Percentiles rank a stretch among this genome's conserved stretches.
Evolutionary conservation across 176 grass and related monocot genomes (phyloP).

Genomic region (Eleusine coracana): DNA sequence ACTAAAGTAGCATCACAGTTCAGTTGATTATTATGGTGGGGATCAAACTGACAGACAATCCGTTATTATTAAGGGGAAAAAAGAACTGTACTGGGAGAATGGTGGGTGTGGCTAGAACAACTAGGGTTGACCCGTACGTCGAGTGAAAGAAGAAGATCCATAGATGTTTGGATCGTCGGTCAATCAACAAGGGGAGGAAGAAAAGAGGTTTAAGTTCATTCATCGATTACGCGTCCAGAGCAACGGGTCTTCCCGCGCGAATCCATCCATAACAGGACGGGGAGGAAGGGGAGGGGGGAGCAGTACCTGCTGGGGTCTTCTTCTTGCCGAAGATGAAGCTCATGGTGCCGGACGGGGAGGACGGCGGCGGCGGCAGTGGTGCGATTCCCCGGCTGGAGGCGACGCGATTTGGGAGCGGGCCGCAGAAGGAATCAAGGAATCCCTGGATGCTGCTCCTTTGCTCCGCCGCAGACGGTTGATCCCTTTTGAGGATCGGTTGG

Average conservation of each 20-base stretch:
- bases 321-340: slow-evolving; percentile 91
- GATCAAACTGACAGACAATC: not conserved
- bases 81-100: not conserved
- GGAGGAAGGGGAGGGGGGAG: not conserved
- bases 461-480: not conserved
- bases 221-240: not conserved
- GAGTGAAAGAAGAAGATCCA: not conserved
- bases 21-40: too few species aligned
- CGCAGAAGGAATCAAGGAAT: not conserved
- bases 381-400: not conserved
- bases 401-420: not conserved
- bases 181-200: not conserved
- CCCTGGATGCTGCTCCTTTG: not conserved
- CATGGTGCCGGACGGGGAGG: slow-evolving; percentile 39
- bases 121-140: not conserved
- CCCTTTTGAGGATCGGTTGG: not conserved
- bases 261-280: not conserved
- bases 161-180: not conserved
- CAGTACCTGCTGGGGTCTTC: slow-evolving; percentile 74
- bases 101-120: too few species aligned
- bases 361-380: not conserved
- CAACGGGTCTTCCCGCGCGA: not conserved
- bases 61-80: not conserved
- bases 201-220: not conserved
- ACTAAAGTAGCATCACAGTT: not conserved